Evolutionary conservation across 495 filamentous ascomycete species (phyloP), one percentile per base, ranked within the genome.

Genomic region (Aspergillus incahuasiensis): DNA sequence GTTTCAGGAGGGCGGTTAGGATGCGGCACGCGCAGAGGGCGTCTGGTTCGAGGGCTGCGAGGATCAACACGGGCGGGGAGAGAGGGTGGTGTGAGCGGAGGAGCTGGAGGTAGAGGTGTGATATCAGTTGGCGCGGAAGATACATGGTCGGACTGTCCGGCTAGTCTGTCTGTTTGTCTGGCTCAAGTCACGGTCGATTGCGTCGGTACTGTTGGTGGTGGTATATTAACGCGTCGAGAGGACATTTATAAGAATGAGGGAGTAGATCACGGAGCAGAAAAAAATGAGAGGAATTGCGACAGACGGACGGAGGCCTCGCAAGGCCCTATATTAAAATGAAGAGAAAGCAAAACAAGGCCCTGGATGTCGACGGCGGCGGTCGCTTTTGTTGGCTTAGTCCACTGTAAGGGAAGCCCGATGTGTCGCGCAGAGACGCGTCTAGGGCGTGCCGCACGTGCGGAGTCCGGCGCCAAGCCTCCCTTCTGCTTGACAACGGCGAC

Each of bases 11-110:
- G 13, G 85, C 80, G 1, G 94, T 94, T 15, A 98, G 82, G 52
- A 98, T 97, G 48, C 92, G 91, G 64, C 90, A 92, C 48, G 92
- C 95, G 73, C 94, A 97, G 34, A 98, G 84, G 48, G 92, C 88
- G 76, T 98, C 94, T 43, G 92, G 90, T 68, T 96, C 94, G 64
- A 97, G 86, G 28, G 92, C 89, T 56, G 90, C 91, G 46, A 98
- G 85, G 53, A 98, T 83, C n/a, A 97, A 80, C 57, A 97, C 89
- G 4, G 90, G 90, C 38, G 92, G 87, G 4, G 90, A 92, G 21
- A 91, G 82, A 7, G 90, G 83, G 67, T 94, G 88, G 53, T 90
- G 85, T 25, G 86, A 86, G 63, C 80, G 80, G 66, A 91, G 82
- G 44, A 97, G 86, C 71, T 95, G 86, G 51, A 82, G 78, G 80